Conservation (phyloP, 1,139 yeast genomes). For the Keqinozyma sinolaborantium region DNA sequence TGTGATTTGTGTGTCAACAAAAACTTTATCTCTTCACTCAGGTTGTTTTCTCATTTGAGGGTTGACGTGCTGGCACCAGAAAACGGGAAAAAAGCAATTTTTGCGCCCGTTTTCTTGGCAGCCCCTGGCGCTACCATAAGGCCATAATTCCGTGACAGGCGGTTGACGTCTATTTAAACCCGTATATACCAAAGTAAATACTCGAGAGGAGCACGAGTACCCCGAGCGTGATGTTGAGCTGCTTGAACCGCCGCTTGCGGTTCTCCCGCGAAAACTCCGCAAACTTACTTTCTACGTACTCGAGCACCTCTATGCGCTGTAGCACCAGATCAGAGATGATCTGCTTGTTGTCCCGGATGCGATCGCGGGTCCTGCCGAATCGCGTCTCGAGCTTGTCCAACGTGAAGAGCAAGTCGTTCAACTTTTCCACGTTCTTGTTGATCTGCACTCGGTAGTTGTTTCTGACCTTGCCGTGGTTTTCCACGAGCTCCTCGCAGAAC, state of each 20-base stretch:
- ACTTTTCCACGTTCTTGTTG: slow-evolving; percentile 22
- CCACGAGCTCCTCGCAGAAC: slow-evolving; percentile 1
- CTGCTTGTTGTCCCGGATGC: slow-evolving; percentile 24
- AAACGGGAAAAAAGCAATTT: background rate
- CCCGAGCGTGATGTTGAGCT: slow-evolving; percentile 19
- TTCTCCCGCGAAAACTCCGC: slow-evolving; percentile 21
- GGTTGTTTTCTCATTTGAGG: background rate
- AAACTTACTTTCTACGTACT: slow-evolving; percentile 26
- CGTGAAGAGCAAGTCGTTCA: slow-evolving; percentile 23
- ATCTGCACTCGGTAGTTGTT: slow-evolving; percentile 23
- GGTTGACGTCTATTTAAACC: slow-evolving; percentile 1
- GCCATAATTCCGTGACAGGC: too few species aligned
- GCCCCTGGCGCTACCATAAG: too few species aligned
- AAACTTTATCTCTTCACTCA: background rate
- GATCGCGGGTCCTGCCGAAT: slow-evolving; percentile 20
- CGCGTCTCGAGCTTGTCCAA: slow-evolving; percentile 26
- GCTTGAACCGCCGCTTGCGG: slow-evolving; percentile 26
- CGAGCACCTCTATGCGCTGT: slow-evolving; percentile 31
- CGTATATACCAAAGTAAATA: slow-evolving; percentile 13
- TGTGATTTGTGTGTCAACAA: too few species aligned
- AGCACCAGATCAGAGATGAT: slow-evolving; percentile 24
- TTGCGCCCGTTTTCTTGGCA: too few species aligned
- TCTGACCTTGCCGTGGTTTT: slow-evolving; percentile 10
- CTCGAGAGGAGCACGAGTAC: slow-evolving; percentile 19
- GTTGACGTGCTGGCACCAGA: slow-evolving; percentile 1